These are phyloP conservation scores for Digitaria exilis DNA, from an alignment of 202 grass and related monocot species.

Conservation along the genomic window DNA sequence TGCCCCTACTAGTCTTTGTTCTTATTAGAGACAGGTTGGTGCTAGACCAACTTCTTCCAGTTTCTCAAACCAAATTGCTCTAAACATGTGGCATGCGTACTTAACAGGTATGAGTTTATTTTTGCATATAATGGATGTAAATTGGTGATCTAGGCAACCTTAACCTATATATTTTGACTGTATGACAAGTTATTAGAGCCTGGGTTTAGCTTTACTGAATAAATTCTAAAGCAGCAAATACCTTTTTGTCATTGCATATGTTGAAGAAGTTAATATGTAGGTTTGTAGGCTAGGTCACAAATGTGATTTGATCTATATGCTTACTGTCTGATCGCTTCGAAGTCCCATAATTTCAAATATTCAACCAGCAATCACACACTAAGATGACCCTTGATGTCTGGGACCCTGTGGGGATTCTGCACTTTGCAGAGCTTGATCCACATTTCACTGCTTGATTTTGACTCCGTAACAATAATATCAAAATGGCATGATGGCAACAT, in stretches of 20 bases:
- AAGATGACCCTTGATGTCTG: too few species aligned
- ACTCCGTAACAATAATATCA: neutral
- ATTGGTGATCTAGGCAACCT: neutral
- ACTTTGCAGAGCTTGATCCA: too few species aligned
- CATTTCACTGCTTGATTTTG: neutral
- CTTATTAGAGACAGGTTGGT: neutral
- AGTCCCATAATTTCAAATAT: too few species aligned
- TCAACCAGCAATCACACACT: too few species aligned
- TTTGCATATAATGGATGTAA: neutral
- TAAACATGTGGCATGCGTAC: neutral
- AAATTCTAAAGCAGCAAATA: neutral
- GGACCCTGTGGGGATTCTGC: too few species aligned
- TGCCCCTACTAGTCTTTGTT: neutral
- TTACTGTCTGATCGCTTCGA: neutral
- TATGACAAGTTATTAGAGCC: neutral
- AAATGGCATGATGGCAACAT: neutral
- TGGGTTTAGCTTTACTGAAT: neutral
- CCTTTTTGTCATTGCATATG: slow-evolving; percentile 6
- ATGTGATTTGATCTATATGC: neutral
- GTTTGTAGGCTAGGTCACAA: neutral
- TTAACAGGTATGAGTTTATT: neutral
- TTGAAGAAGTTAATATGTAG: neutral
- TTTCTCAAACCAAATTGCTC: neutral
- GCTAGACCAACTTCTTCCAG: neutral
- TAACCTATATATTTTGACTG: neutral